These are phyloP conservation scores for Evernia prunastri DNA, from an alignment of 495 filamentous ascomycete species.

Conservation along the genomic window DNA sequence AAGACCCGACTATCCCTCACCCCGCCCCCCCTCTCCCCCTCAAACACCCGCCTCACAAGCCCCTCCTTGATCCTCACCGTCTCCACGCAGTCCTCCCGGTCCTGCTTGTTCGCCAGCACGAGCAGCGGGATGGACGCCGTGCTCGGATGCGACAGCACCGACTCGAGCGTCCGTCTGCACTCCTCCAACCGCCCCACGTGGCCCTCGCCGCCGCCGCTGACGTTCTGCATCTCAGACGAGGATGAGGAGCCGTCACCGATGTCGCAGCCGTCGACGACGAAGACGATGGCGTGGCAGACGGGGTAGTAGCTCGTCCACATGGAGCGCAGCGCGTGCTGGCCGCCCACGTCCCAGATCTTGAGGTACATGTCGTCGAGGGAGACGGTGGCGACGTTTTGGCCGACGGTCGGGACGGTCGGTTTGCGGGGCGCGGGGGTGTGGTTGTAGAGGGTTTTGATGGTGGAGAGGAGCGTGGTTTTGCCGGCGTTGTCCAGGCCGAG, in stretches of 20 bases:
- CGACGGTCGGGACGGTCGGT: slow-evolving; percentile 91
- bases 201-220: slow-evolving; percentile 18
- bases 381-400: slow-evolving; percentile 92
- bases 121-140: slow-evolving; percentile 86
- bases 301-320: slow-evolving; percentile 96
- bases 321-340: slow-evolving; percentile 78
- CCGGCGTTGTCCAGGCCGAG: slow-evolving; percentile 97
- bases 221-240: not conserved
- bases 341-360: slow-evolving; percentile 97
- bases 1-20: slow-evolving; percentile 86
- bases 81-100: slow-evolving; percentile 94
- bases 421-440: slow-evolving; percentile 44
- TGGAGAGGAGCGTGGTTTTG: slow-evolving; percentile 96
- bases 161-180: slow-evolving; percentile 80
- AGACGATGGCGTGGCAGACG: slow-evolving; percentile 92
- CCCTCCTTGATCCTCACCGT: slow-evolving; percentile 96
- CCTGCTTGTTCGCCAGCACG: slow-evolving; percentile 95
- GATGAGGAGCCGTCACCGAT: slow-evolving; percentile 57
- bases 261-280: slow-evolving; percentile 90
- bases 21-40: slow-evolving; percentile 78
- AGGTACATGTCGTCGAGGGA: slow-evolving; percentile 85
- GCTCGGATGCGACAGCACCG: slow-evolving; percentile 73
- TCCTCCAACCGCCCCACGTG: slow-evolving; percentile 64
- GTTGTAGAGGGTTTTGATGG: slow-evolving; percentile 81
- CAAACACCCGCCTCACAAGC: slow-evolving; percentile 85